A percentile compares a stretch with the other conserved stretches of the same genome.
Evolutionary conservation across 2,329 filamentous ascomycete species (phyloP).

Genomic region (Aspergillus sclerotialis): DNA sequence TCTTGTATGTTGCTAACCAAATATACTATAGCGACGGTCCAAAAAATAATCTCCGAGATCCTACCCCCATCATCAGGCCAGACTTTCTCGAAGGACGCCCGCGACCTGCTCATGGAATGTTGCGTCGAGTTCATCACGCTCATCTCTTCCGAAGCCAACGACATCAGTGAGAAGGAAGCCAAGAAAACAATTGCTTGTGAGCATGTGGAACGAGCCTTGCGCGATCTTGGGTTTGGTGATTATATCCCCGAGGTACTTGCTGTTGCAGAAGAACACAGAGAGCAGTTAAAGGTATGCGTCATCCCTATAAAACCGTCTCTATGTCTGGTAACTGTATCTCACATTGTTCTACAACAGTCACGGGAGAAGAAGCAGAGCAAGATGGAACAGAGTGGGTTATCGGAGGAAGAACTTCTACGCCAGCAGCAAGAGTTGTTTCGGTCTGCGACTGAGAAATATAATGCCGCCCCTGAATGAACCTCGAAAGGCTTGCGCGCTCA

Average conservation of each 20-base stretch:
- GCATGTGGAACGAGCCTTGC: constrained; percentile 90
- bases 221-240: constrained; percentile 85
- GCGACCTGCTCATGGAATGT: constrained; percentile 93
- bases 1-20: no score
- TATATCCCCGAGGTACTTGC: constrained; percentile 84
- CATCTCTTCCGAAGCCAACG: constrained; percentile 96
- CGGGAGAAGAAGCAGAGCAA: constrained; percentile 97
- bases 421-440: constrained; percentile 91
- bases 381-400: constrained; percentile 88
- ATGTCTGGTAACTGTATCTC: constrained; percentile 4
- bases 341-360: constrained; percentile 49
- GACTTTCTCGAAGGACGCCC: constrained; percentile 88
- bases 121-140: constrained; percentile 99
- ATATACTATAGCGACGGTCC: constrained; percentile 52
- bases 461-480: constrained; percentile 40
- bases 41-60: constrained; percentile 90
- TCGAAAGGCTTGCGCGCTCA: neutral
- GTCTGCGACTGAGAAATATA: constrained; percentile 67
- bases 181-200: constrained; percentile 99
- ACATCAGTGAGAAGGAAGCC: constrained; percentile 96
- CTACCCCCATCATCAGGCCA: constrained; percentile 69
- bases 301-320: constrained; percentile 5
- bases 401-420: constrained; percentile 78
- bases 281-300: constrained; percentile 70
- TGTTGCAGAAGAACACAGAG: constrained; percentile 86